Evolutionary conservation across 2,329 filamentous ascomycete genomes (phyloP), one percentile per base, ranked within the genome.

Genomic region (Colletotrichum ledebouriae): DNA sequence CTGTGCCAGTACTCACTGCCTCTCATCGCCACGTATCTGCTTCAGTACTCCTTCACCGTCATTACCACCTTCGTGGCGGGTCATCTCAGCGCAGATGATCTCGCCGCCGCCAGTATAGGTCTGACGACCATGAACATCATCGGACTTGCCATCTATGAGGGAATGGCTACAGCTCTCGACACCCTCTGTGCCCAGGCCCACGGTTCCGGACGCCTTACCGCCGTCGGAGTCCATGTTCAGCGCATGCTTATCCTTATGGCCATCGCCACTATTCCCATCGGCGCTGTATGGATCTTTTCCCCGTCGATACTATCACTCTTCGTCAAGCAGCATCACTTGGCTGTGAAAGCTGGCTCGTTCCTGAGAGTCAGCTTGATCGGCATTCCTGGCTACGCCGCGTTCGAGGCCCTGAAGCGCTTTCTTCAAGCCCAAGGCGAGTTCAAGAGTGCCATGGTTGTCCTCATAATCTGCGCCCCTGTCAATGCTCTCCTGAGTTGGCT

Each of bases 341-440:
- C 84, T 2, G 72, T 80, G 37, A 81, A 83, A 70, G 86, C 85
- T 0, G 84, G 85, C 12, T 76, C 75, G 0, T 88, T 86, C 64
- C 72, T 87, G 39, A 77, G 80, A 4, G 78, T 85, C 39, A 81
- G 84, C 46, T 76, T 87, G 2, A 73, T 85, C 6, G 84, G 85
- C 0, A 76, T 85, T 1, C 85, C 85, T 1, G 85, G 84, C 3
- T 87, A 86, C 62, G 84, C 83, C 1, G 79, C 80, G 3, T 88
- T 87, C 34, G 86, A 87, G 69, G 83, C 83, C 0, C 77, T 83
- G 2, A 88, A 87, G 72, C 78, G 85, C 0, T 87, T 86, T 69
- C 78, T 86, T 3, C 85, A 87, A 72, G 83, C 86, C 0, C 85
- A 87, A 70, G 85, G 86, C 1, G 78, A 85, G 37, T 87, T 87